Base-by-base conservation (phyloP, 441 rosid genomes). In the Hura crepitans region DNA sequence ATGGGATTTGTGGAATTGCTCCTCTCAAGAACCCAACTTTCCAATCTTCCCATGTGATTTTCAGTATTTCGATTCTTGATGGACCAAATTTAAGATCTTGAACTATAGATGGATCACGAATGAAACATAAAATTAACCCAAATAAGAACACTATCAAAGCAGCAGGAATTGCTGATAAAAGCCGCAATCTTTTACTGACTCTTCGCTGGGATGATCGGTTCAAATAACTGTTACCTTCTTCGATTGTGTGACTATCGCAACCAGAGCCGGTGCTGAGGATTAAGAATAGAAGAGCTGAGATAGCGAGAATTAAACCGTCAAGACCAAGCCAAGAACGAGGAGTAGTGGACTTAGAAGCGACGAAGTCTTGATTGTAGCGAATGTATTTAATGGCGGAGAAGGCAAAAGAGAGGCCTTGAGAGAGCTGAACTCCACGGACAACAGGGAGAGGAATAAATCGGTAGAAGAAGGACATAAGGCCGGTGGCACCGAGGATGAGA, bases 1-100 rank as follows among this genome's bases (percentile, higher is more conserved):
- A 23, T 25, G 97, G 98, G 17, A 90, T 81, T 70, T 85, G 93
- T 5, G 98, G 93, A 13, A 93, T 77, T 5, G 89, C 80, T 18
- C 97, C 98, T 77, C 82, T 78, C 18, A 87, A 66, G 39, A 93
- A 90, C 18, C 97, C 98, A n/a, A 82, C 78, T 42, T 83, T 93
- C 97, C 98, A 93, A 5, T 87, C 86, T 42, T 84, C 73, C 55
- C 81, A 79, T 12, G 72, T 68, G 20, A 89, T 75, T 54, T 77
- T 84, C 75, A 93, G 80, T 1, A 85, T 37, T 31, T 75, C 65
- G 6, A 90, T 62, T 33, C 78, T 72, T 15, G 90, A 83, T 3
- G 98, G 98, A n/a, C 97, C 96, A 50, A 89, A 86, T 66, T 65
- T 77, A 14, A 93, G 69, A 33, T 65, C 79, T 0, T 80, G 58